Evolutionary conservation across 2,329 filamentous ascomycete species (phyloP).

Genomic region (Periconia digitata): DNA sequence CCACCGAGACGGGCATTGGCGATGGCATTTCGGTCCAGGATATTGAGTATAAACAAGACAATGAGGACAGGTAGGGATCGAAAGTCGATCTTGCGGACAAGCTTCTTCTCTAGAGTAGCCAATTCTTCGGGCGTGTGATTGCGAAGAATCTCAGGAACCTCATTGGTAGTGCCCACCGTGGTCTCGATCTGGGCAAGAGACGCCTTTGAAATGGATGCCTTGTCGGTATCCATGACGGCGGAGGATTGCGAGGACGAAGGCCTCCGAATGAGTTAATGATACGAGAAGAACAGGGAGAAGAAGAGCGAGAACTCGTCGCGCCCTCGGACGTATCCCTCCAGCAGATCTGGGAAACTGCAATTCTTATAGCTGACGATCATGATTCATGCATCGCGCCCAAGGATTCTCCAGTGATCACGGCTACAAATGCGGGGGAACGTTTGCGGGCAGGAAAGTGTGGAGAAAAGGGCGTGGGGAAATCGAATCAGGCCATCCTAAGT

Average conservation of each 20-base stretch:
- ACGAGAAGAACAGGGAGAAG: background rate
- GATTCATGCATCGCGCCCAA: background rate
- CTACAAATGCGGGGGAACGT: background rate
- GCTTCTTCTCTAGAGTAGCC: slow-evolving; percentile 27
- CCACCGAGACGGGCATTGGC: slow-evolving; percentile 30
- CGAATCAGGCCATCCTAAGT: background rate
- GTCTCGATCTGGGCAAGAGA: slow-evolving; percentile 14
- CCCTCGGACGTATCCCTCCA: background rate
- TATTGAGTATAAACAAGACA: slow-evolving; percentile 32
- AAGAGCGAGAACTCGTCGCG: background rate
- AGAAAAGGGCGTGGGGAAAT: background rate
- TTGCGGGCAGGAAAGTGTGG: background rate
- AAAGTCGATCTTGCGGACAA: slow-evolving; percentile 33
- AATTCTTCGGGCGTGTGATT: slow-evolving; percentile 16
- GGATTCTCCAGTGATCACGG: background rate
- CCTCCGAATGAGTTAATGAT: too few relatives aligned
- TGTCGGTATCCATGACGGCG: slow-evolving; percentile 2
- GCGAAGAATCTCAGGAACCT: slow-evolving; percentile 15
- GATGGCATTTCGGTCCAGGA: slow-evolving; percentile 34
- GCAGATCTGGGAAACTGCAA: background rate
- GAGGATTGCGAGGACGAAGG: background rate
- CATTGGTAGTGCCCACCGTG: slow-evolving; percentile 1
- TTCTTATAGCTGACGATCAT: background rate
- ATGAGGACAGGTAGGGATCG: slow-evolving; percentile 31
- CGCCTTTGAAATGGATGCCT: slow-evolving; percentile 8